Base-by-base conservation (phyloP, 192 early-diverging fungal species). In the Entophlyctis helioformis region DNA sequence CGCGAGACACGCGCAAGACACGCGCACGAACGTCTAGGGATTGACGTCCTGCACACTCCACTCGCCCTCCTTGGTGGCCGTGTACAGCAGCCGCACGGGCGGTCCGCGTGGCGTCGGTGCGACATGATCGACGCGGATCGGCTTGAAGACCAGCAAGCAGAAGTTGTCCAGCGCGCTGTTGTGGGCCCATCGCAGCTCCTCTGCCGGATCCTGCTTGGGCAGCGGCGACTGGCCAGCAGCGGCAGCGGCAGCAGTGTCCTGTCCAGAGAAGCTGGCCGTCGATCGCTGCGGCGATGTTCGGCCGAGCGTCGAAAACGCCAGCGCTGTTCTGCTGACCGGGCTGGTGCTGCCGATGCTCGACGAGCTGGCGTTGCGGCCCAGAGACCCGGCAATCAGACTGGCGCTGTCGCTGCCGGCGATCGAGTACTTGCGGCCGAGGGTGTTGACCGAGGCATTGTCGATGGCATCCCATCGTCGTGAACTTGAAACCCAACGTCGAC, bases 91-190 rank as follows among this genome's bases (percentile, higher is more conserved):
- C 36, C 66, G 38, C 9, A 27, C 21, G 21, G 64, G 64, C 9
- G 54, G 51, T 11, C 50, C 48, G 16, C 25, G 11, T 7, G 13
- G n/a, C 3, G 22, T 36, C 57, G 49, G 20, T 8, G 48, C 35
- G 20, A 66, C 63, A 42, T 82, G 72, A 8, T 78, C 74, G 11
- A 87, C 80, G 27, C 68, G 68, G 35, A 50, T 51, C 2, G 72
- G 66, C 42, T 82, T 82, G 43, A 82, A 84, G 2, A 82, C 64
- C 42, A 87, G 44, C 25, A 87, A 45, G 48, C 79, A 79, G 54
- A 81, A 85, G 50, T 85, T 84, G 43, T 87, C 84, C 42, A 83
- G 50, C 0, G 84, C 84, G 47, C 67, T 61, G 44, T 80, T 80
- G 57, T 85, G 78, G 36, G 75, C 44, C 21, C 74, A 51, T 41